Evolutionary conservation across 805 yeast species (phyloP).

Genomic region (Grigorovia humatica): DNA sequence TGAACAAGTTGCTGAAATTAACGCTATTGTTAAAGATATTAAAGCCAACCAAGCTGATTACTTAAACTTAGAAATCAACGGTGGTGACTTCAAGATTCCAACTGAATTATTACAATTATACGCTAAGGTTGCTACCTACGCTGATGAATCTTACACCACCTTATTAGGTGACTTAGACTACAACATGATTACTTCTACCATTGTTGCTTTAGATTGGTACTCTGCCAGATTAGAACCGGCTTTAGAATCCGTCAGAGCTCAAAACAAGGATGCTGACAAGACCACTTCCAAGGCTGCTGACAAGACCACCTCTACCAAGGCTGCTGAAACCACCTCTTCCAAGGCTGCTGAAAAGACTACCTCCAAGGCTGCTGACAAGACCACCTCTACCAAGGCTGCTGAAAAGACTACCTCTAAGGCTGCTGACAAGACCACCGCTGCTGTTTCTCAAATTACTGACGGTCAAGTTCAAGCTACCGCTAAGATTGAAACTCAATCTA

Average conservation of each 20-base stretch:
- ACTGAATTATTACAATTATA: constrained; percentile 22
- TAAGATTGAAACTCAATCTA: constrained; percentile 2
- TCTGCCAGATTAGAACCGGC: constrained; percentile 20
- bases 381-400: constrained; percentile 1
- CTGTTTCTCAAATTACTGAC: constrained; percentile 7
- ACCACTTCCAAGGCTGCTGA: constrained; percentile 5
- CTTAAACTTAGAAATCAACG: constrained; percentile 5
- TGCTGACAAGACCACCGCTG: constrained; percentile 4
- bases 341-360: constrained; percentile 4
- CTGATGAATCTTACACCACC: constrained; percentile 28
- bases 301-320: not conserved
- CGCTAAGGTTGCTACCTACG: constrained; percentile 22
- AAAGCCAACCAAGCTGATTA: constrained; percentile 9
- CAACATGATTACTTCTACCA: constrained; percentile 17
- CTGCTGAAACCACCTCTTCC: constrained; percentile 5
- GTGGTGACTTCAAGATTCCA: constrained; percentile 19
- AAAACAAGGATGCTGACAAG: not conserved
- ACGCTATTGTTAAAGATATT: constrained; percentile 12
- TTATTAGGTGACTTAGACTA: constrained; percentile 23
- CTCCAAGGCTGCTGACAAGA: not conserved
- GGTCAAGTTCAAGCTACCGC: constrained; percentile 7
- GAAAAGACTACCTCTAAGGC: not conserved
- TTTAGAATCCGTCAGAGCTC: constrained; percentile 2
- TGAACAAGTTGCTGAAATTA: constrained; percentile 17
- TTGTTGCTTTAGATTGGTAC: constrained; percentile 29